Conservation (phyloP, 495 filamentous ascomycete species). For the Gamarada debralockiae region DNA sequence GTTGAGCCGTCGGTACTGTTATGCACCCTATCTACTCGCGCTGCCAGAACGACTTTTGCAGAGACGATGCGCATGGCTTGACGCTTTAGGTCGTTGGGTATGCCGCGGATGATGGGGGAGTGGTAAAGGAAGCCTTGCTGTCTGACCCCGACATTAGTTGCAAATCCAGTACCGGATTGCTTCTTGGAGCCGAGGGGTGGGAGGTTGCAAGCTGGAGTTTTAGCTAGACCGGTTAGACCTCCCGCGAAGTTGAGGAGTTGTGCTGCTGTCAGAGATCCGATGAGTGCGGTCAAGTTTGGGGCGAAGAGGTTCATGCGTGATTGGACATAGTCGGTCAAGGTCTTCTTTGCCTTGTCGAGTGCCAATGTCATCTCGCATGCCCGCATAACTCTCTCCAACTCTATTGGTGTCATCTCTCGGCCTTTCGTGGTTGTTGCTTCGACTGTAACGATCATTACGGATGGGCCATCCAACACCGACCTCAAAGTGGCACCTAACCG, state of each 20-base stretch:
- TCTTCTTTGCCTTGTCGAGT: slow-evolving; percentile 82
- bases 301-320: slow-evolving; percentile 96
- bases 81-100: slow-evolving; percentile 81
- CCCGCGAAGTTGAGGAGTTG: slow-evolving; percentile 93
- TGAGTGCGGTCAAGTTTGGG: slow-evolving; percentile 87
- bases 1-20: slow-evolving; percentile 74
- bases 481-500: slow-evolving; percentile 69
- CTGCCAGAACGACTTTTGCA: slow-evolving; percentile 88
- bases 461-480: slow-evolving; percentile 78
- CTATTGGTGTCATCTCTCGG: slow-evolving; percentile 64
- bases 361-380: slow-evolving; percentile 85
- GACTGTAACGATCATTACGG: slow-evolving; percentile 92
- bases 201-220: slow-evolving; percentile 90
- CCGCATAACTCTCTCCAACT: slow-evolving; percentile 68
- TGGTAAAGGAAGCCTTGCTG: slow-evolving; percentile 94
- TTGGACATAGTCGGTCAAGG: slow-evolving; percentile 91
- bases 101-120: slow-evolving; percentile 77
- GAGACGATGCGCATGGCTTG: slow-evolving; percentile 96
- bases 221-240: slow-evolving; percentile 81
- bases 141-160: slow-evolving; percentile 87
- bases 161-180: slow-evolving; percentile 76
- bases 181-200: slow-evolving; percentile 86
- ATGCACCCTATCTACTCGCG: slow-evolving; percentile 85
- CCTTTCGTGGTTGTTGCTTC: slow-evolving; percentile 90
- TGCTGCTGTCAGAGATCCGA: slow-evolving; percentile 92